Percentiles rank a stretch among this genome's conserved stretches.
These are phyloP conservation scores for Elaeis guineensis DNA, from an alignment of 176 grass and related monocot species.

Conservation along the genomic window DNA sequence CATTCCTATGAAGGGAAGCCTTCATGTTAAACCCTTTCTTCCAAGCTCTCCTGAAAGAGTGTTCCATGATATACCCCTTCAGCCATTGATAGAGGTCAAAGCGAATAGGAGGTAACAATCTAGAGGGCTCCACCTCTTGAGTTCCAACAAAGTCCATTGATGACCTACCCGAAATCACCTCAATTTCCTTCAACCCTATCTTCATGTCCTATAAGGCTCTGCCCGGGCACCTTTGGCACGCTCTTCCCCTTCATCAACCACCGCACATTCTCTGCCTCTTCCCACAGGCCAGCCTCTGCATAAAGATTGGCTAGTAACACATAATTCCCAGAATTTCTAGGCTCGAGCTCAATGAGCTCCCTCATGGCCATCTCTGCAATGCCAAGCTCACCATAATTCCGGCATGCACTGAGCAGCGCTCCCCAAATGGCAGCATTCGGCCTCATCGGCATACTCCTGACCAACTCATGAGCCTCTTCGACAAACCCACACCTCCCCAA, in stretches of 20 bases:
- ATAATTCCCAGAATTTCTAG: constrained; percentile 55
- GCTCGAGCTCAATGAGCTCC: constrained; percentile 57
- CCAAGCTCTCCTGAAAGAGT: too few relatives aligned
- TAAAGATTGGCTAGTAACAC: constrained; percentile 53
- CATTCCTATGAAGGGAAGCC: too few relatives aligned
- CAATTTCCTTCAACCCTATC: too few relatives aligned
- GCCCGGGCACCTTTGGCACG: constrained; percentile 41
- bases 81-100: too few relatives aligned
- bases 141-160: too few relatives aligned
- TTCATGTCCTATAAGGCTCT: constrained; percentile 25
- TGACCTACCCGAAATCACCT: too few relatives aligned
- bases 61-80: too few relatives aligned
- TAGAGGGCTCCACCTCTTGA: too few relatives aligned
- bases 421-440: constrained; percentile 51
- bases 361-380: constrained; percentile 48
- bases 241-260: constrained; percentile 48
- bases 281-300: constrained; percentile 35
- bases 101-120: too few relatives aligned
- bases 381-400: constrained; percentile 24
- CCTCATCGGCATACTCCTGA: constrained; percentile 38
- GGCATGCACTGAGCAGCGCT: constrained; percentile 38
- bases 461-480: constrained; percentile 30
- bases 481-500: constrained; percentile 45
- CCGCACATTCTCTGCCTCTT: constrained; percentile 36
- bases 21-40: too few relatives aligned